Base-by-base conservation (phyloP, 768 basidiomycete species). In the Lentinula sp. region DNA sequence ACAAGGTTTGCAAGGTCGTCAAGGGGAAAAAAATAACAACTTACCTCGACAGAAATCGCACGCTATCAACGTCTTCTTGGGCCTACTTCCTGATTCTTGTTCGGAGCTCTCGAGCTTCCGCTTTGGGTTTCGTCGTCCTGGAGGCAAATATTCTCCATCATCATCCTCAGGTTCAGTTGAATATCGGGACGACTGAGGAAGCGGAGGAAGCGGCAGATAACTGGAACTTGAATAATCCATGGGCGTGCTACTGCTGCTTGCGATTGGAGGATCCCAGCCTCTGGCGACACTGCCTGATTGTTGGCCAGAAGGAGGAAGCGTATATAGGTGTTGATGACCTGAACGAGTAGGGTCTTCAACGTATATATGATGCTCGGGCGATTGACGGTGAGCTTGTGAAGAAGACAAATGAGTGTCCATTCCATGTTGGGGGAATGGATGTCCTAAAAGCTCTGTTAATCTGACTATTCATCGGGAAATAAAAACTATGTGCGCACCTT, bases 11-110 rank as follows among this genome's bases (percentile, higher is more conserved):
- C 46, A 48, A 48, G 46, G 34, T 55, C 15, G n/a, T 28, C 57
- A 48, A 28, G 51, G 49, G 18, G 54, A 18, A 2, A 39, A 43
- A 28, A 57, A 15, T 2, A 45, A 49, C 28, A 18, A 42, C 75
- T 68, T 66, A 86, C 89, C 80, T 80, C 89, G 79, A 75, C 89
- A 92, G 70, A 90, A 90, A 72, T 88, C 77, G 74, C 89, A 92
- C 61, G 89, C 89, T 39, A 91, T 79, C 23, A 75, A 74, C 37
- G 82, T 83, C 75, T 87, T 88, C 56, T 67, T 71, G 23, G 55
- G 55, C 23, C 40, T 56, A 18, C 67, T 59, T 64, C 71, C 75
- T 57, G 65, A 68, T 23, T 70, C 63, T 40, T 69, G 60, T 28
- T 69, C 70, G 18, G 8, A 28, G 18, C 69, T 65, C 37, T 69